A percentile compares a stretch with the other conserved stretches of the same genome.
These are phyloP conservation scores for Nakazawaea ernobii DNA, from an alignment of 805 yeast species.

Conservation along the genomic window DNA sequence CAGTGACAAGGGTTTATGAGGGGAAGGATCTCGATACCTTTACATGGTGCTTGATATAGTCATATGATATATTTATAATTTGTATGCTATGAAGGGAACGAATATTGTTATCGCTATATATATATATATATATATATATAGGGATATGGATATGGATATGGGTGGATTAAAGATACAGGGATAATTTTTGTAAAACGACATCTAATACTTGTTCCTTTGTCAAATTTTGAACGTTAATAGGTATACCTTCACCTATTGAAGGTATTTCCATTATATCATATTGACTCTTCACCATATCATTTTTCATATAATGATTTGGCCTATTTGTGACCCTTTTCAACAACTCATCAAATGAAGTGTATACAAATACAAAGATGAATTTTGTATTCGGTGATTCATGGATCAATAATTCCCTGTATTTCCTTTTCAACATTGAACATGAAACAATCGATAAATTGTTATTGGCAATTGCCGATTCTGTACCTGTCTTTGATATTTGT, in stretches of 20 bases:
- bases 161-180: not conserved
- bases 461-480: conserved; percentile 28
- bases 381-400: conserved; percentile 19
- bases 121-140: not conserved
- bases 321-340: conserved; percentile 57
- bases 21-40: too few species aligned
- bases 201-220: conserved; percentile 1
- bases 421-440: conserved; percentile 79
- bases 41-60: too few species aligned
- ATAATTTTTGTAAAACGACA: not conserved
- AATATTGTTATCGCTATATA: too few species aligned
- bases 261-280: conserved; percentile 74
- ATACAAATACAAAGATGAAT: conserved; percentile 61
- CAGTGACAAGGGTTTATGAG: too few species aligned
- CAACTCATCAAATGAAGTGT: conserved; percentile 58
- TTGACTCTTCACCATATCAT: conserved; percentile 77
- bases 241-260: conserved; percentile 22
- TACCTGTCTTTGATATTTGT: conserved; percentile 37
- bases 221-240: conserved; percentile 1
- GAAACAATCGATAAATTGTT: conserved; percentile 48
- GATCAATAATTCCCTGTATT: conserved; percentile 62
- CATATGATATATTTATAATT: too few species aligned
- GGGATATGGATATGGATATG: not conserved
- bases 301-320: conserved; percentile 80
- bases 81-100: too few species aligned